These are phyloP conservation scores for Spathaspora sp. DNA, from an alignment of 805 yeast genomes.

Conservation along the genomic window DNA sequence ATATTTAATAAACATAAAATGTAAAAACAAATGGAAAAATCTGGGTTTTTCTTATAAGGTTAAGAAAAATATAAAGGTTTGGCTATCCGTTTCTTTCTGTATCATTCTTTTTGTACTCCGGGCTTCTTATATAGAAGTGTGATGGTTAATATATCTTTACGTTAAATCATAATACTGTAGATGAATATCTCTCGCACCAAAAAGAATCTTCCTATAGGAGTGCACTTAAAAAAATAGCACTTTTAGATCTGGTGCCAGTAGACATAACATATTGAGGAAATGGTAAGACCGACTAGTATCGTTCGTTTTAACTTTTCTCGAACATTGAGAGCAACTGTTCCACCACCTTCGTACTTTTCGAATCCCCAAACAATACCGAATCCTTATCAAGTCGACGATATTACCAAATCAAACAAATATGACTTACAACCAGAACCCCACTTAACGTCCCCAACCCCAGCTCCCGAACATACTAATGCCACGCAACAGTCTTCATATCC, in stretches of 20 bases:
- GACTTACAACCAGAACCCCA: background rate
- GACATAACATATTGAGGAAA: background rate
- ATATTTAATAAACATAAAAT: background rate
- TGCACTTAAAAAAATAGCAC: background rate
- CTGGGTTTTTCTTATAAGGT: background rate
- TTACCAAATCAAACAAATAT: background rate
- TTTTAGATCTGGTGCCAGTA: background rate
- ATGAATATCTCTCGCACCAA: background rate
- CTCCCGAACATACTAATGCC: background rate
- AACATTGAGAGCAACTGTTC: background rate
- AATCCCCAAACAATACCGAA: constrained; percentile 18
- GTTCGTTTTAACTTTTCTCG: background rate
- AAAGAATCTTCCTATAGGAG: background rate
- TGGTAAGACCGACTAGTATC: background rate
- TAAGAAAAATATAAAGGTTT: background rate
- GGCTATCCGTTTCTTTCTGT: background rate
- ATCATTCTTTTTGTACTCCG: background rate
- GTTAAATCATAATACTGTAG: background rate
- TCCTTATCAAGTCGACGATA: constrained; percentile 8
- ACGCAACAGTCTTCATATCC: background rate
- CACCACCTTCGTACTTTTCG: constrained; percentile 23
- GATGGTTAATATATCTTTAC: background rate
- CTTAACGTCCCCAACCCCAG: background rate
- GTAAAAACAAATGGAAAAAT: background rate
- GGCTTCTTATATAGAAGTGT: background rate